Conservation (phyloP, 164 flowering plant species). For the Piper longum region DNA sequence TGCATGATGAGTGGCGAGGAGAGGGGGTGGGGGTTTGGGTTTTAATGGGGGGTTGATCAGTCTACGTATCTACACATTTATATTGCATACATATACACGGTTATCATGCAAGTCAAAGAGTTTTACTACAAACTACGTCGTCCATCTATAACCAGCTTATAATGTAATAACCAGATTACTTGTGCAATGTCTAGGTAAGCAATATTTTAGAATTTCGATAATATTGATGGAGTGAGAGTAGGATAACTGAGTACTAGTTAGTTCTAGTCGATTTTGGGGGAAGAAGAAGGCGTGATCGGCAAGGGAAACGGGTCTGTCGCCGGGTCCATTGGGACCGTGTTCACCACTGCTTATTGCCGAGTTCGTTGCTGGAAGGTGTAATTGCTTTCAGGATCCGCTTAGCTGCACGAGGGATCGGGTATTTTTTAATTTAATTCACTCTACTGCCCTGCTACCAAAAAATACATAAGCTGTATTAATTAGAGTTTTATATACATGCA, state of each 20-base stretch:
- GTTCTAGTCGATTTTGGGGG: not conserved
- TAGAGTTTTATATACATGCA: no score
- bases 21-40: not conserved
- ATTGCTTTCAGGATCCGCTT: not conserved
- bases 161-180: not conserved
- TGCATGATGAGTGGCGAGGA: not conserved
- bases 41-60: not conserved
- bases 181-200: not conserved
- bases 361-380: not conserved
- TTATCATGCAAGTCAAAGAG: no score
- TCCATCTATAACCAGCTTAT: not conserved
- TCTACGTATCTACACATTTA: no score
- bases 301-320: not conserved
- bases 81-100: no score
- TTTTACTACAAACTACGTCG: not conserved
- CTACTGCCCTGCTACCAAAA: not conserved
- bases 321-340: not conserved
- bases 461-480: no score
- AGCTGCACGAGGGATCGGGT: not conserved
- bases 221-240: no score
- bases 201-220: no score
- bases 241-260: no score
- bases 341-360: not conserved
- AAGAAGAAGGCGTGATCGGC: not conserved
- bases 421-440: no score